Evolutionary conservation across 192 early-diverging fungal species (phyloP), one percentile per base, ranked within the genome.

Genomic region (Coemansia sp.): DNA sequence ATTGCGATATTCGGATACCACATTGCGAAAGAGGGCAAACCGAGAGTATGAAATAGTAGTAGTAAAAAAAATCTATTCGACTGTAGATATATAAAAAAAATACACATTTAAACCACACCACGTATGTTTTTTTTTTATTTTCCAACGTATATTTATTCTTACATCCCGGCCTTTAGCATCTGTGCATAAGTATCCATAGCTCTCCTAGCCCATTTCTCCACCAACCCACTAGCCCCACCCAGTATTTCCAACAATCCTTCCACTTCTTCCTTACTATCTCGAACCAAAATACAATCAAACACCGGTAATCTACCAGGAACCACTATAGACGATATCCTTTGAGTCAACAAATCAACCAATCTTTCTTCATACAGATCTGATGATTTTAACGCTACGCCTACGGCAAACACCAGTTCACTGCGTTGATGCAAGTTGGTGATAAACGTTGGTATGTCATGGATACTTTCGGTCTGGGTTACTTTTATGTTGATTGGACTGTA

Each of bases 231-330:
- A 4, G 11, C 4, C 8, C 48, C 33, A 12, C 32, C 48, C n/a
- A 63, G 38, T 6, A 2, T 29, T 17, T 29, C 28, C 7, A 66
- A 11, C 17, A 75, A 65, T 6, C 10, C 22, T 4, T 33, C 57
- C 0, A 80, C 38, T 52, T 68, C 62, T 38, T 63, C 61, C 0
- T 5, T 18, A 34, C 20, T 34, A 22, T 80, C 69, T 49, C 69
- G 48, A 20, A 80, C 73, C 58, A 80, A n/a, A 17, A 80, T 60
- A 30, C 69, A 75, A 51, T 80, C 77, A 69, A 80, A 75, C 31
- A 80, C 73, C 0, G 68, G 72, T 48, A 72, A 18, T 2, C 75
- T 20, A 3, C 56, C 65, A 2, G 65, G 61, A 56, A 68, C 16
- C 12, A 18, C 20, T 7, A 68, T 32, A 12, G 64, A 60, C 11